phyloP scores from a whole-genome alignment of 441 rosid species.

The Populus hybrid region DNA sequence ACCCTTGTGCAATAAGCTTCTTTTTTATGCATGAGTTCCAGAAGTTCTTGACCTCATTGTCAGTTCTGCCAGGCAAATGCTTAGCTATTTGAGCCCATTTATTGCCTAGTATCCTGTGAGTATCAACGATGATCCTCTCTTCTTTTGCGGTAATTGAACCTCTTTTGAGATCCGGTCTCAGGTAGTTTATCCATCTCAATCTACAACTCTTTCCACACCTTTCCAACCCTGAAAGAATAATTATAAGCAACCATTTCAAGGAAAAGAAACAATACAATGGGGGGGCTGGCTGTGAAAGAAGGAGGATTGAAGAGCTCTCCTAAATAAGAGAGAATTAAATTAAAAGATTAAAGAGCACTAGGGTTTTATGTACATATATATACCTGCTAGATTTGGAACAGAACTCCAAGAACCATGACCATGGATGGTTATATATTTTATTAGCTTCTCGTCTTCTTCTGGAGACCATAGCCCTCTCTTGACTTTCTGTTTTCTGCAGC shows the following conservation, averaged over 20 bases:
- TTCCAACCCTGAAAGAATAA: conserved; percentile 28
- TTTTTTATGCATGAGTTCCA: conserved; percentile 61
- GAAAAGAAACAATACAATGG: neutral
- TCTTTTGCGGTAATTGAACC: conserved; percentile 48
- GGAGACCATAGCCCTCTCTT: conserved; percentile 67
- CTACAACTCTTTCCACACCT: conserved; percentile 68
- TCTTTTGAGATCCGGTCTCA: conserved; percentile 56
- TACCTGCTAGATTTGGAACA: conserved; percentile 53
- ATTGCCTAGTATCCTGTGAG: conserved; percentile 53
- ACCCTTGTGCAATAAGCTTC: conserved; percentile 53
- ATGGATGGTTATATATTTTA: conserved; percentile 35
- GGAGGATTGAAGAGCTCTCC: neutral
- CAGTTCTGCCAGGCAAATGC: conserved; percentile 60
- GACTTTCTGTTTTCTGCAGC: conserved; percentile 60
- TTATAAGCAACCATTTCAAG: neutral
- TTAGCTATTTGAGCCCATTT: conserved; percentile 65
- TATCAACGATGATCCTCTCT: conserved; percentile 46
- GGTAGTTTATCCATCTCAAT: conserved; percentile 57
- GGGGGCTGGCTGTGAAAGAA: neutral
- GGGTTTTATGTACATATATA: neutral
- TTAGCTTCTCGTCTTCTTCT: conserved; percentile 57
- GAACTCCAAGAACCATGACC: conserved; percentile 63
- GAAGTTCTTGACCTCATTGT: conserved; percentile 60
- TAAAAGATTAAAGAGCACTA: neutral
- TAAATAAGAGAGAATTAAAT: neutral